Conservation (phyloP, 2,329 filamentous ascomycete species). For the Exserohilum rostratum region DNA sequence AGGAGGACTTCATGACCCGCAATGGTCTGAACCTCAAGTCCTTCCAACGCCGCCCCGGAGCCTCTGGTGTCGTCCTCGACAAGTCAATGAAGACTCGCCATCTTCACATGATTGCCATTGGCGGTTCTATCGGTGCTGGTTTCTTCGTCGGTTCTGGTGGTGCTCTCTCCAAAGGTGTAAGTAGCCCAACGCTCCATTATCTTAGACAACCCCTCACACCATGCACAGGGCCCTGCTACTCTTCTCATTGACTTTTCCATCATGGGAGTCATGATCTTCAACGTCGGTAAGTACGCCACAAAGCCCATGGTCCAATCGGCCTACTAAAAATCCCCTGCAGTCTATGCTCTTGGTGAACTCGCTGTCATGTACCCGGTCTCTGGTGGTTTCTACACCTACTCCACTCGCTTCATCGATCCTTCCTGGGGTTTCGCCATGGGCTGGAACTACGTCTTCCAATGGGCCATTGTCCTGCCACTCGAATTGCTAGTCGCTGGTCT, state of each 20-base stretch:
- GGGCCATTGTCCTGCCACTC: slow-evolving; percentile 48
- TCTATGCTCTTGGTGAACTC: slow-evolving; percentile 60
- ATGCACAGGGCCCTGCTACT: slow-evolving; percentile 35
- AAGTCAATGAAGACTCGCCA: slow-evolving; percentile 62
- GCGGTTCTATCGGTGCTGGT: slow-evolving; percentile 67
- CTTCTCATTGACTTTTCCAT: slow-evolving; percentile 50
- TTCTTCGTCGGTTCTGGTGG: slow-evolving; percentile 67
- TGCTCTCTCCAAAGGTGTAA: slow-evolving; percentile 60
- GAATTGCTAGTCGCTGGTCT: slow-evolving; percentile 48
- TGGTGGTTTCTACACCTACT: slow-evolving; percentile 60
- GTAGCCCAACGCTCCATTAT: slow-evolving; percentile 17
- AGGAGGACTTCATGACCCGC: slow-evolving; percentile 44
- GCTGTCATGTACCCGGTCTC: slow-evolving; percentile 65
- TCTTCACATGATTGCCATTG: slow-evolving; percentile 68
- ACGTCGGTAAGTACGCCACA: slow-evolving; percentile 40
- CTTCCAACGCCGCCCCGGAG: slow-evolving; percentile 42
- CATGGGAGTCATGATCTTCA: slow-evolving; percentile 49
- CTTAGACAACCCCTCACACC: slow-evolving; percentile 8
- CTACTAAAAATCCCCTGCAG: slow-evolving; percentile 49
- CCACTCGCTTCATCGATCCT: slow-evolving; percentile 55
- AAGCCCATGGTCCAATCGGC: too few relatives aligned
- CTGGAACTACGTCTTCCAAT: slow-evolving; percentile 48
- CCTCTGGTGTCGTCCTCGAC: slow-evolving; percentile 37
- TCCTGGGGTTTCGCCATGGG: slow-evolving; percentile 52
- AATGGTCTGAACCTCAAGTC: slow-evolving; percentile 46